Evolutionary conservation across 2,329 filamentous ascomycete genomes (phyloP), one percentile per base, ranked within the genome.

Genomic region (Epicoccum nigrum): DNA sequence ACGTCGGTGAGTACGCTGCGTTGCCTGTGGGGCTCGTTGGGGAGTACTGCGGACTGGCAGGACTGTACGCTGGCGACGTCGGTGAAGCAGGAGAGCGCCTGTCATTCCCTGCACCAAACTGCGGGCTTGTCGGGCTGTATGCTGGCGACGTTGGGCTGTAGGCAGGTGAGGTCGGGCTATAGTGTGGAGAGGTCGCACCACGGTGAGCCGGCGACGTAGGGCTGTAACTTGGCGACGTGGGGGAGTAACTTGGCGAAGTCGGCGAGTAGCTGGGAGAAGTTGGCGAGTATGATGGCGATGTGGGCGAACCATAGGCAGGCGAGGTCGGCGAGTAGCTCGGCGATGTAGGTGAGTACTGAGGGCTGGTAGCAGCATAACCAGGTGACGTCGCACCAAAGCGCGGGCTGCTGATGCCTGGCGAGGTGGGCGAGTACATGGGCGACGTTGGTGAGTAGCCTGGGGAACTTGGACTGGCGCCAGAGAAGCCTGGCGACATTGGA

Each of bases 21-120:
- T 65, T 65, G 4, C 81, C n/a, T 80, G 84, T 56, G 23, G 69
- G 85, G 82, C 25, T 83, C 79, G 74, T 67, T 72, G 78, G 62
- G 81, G 74, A 68, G 79, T 83, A 61, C 79, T 71, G 65, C n/a
- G 72, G 86, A 43, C 83, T 87, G 3, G 86, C 84, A n/a, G 86
- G 86, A 65, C 85, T 88, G 75, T 90, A 90, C 65, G 81, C 85
- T 47, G 87, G 87, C 60, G 84, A 87, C 5, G 85, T 86, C 3
- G 87, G 86, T 3, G 85, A 87, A 37, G 77, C 77, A 59, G 80
- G 80, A 4, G 67, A 70, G 27, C 67, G 66, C 56, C 65, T 65
- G 51, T 71, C 65, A 33, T 66, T 66, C 47, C 61, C 61, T 8
- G 51, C 62, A 37, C 62, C 62, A 48, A 73, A 74, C 42, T 79